These are phyloP conservation scores for Phaeotremella skinneri DNA, from an alignment of 768 basidiomycete species.

Conservation along the genomic window DNA sequence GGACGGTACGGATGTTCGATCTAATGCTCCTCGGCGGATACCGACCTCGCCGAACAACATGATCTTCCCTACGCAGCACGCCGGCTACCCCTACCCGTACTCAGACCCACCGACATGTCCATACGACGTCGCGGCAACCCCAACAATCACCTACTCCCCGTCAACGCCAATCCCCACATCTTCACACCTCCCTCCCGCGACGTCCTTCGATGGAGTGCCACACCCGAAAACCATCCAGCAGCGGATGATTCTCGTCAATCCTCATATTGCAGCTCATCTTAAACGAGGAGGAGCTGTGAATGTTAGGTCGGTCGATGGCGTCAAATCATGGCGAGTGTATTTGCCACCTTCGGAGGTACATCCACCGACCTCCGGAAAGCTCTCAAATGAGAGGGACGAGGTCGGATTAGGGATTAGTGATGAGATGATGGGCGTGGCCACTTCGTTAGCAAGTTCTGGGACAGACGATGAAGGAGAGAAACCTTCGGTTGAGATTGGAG, in stretches of 20 bases:
- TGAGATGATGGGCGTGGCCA: too few species aligned
- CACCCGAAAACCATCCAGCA: neutral
- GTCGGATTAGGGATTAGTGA: too few species aligned
- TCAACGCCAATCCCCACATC: neutral
- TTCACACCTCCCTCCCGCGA: neutral
- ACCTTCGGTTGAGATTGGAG: too few species aligned
- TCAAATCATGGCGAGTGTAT: conserved; percentile 20
- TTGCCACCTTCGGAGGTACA: conserved; percentile 6
- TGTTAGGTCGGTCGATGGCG: conserved; percentile 29
- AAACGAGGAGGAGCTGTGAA: conserved; percentile 32
- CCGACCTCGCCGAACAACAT: too few species aligned
- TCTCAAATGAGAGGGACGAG: neutral
- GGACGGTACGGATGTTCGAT: too few species aligned
- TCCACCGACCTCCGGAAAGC: neutral
- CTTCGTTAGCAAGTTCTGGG: too few species aligned
- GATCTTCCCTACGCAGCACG: neutral
- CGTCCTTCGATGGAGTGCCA: neutral
- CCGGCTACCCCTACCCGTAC: neutral
- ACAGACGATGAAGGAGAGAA: too few species aligned
- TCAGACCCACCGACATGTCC: neutral
- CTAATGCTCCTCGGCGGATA: too few species aligned
- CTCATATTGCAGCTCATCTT: conserved; percentile 35
- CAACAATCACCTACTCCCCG: neutral
- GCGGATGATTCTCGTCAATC: conserved; percentile 37
- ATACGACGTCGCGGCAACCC: neutral